Conservation (phyloP, 331 rosid species). For the Phaseolus coccineus region DNA sequence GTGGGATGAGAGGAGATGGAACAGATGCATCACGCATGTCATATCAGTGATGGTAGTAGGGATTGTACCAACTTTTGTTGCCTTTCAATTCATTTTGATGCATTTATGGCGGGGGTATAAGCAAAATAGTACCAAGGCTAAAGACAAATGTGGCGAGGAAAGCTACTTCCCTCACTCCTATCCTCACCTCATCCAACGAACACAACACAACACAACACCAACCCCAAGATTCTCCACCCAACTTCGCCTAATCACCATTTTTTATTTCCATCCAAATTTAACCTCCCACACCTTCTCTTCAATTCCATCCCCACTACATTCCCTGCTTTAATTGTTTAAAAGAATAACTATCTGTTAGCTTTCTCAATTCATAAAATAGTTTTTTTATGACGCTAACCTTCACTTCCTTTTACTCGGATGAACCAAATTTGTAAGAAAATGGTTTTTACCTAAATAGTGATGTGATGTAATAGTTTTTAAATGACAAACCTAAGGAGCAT, state of each 20-base stretch:
- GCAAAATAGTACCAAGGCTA: slow-evolving; percentile 46
- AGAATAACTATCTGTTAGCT: too few species aligned
- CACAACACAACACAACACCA: background rate
- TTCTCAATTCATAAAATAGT: too few species aligned
- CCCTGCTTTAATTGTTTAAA: too few species aligned
- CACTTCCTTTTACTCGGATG: background rate
- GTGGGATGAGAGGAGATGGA: slow-evolving; percentile 40
- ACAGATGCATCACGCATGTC: slow-evolving; percentile 50
- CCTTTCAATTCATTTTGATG: slow-evolving; percentile 44
- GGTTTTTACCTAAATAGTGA: background rate
- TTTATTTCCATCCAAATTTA: slow-evolving; percentile 15
- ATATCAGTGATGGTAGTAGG: slow-evolving; percentile 43
- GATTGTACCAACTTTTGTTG: slow-evolving; percentile 50
- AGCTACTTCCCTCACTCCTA: slow-evolving; percentile 40
- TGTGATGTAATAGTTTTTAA: background rate
- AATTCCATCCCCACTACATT: background rate
- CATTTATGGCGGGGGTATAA: slow-evolving; percentile 54
- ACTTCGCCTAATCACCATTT: slow-evolving; percentile 14
- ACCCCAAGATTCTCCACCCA: slow-evolving; percentile 43
- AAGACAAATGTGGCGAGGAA: slow-evolving; percentile 52
- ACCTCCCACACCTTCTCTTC: slow-evolving; percentile 14
- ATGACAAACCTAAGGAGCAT: background rate
- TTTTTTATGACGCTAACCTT: too few species aligned
- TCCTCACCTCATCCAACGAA: background rate
- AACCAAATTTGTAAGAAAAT: background rate